Base-by-base conservation (phyloP, 306 rosid genomes). In the Quercus ilex region DNA sequence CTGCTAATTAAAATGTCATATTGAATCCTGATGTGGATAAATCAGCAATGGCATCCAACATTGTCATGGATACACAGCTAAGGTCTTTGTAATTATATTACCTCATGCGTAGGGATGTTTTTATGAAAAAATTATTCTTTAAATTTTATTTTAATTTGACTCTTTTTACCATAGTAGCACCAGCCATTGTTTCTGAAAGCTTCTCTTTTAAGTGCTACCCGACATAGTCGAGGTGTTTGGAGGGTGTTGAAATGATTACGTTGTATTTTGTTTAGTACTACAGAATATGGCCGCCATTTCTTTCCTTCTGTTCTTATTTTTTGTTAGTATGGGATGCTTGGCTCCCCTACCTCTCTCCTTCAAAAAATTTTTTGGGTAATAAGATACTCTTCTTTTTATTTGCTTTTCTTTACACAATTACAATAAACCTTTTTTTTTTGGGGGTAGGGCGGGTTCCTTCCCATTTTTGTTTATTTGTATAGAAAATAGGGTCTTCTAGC, bases 11-110 rank as follows among this genome's bases (percentile, higher is more conserved):
- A 73, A 72, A 52, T 31, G 18, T 69, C 72, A 13, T 31, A 63
- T 78, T 41, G 21, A 17, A n/a, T 74, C 70, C 46, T 55, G 41
- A 69, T 58, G 11, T 74, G 64, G 73, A 78, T 75, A 43, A 60
- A 46, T 69, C 17, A 67, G 52, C 15, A 18, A 67, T 35, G 25
- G 19, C 49, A 33, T 67, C 23, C 72, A 33, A 33, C 6, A 30
- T 3, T 67, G 52, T 33, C 71, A 35, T 67, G 17, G 51, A 31
- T 31, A 67, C 4, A 31, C 49, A 63, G 69, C 72, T 35, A 33
- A 31, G 15, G 11, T 67, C 25, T 33, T 19, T 67, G 52, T 67
- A 67, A 67, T 67, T 67, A 67, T 35, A 49, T 12, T 12, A 49
- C 53, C 17, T 49, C 53, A 49, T 49, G 5, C 5, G 5, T 13